Conservation (phyloP, 768 basidiomycete species). For the Termitomyces sp. region DNA sequence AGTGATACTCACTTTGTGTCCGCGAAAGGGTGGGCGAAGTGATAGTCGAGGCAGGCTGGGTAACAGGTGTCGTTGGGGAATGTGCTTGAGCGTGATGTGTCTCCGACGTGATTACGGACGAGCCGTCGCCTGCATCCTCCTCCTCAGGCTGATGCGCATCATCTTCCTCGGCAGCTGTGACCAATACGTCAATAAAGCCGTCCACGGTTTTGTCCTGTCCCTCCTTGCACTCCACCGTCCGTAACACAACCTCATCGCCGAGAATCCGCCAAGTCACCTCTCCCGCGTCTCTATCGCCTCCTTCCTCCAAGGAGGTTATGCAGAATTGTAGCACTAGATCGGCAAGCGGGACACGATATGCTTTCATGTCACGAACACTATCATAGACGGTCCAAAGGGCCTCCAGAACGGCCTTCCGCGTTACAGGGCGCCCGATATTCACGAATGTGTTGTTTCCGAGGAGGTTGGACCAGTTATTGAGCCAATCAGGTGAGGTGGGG, state of each 20-base stretch:
- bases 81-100: constrained; percentile 33
- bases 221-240: constrained; percentile 38
- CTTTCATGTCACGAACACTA: constrained; percentile 64
- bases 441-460: constrained; percentile 47
- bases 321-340: constrained; percentile 52
- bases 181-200: constrained; percentile 38
- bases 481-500: constrained; percentile 71
- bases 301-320: constrained; percentile 21
- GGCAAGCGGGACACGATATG: constrained; percentile 52
- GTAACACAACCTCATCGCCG: constrained; percentile 65
- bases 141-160: constrained; percentile 28
- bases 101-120: constrained; percentile 35
- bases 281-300: constrained; percentile 31
- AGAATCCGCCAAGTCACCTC: constrained; percentile 56
- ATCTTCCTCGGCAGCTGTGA: constrained; percentile 32
- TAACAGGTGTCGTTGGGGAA: constrained; percentile 18
- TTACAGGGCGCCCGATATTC: constrained; percentile 41
- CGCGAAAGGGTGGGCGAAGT: constrained; percentile 56
- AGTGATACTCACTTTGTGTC: constrained; percentile 52
- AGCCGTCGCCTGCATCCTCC: constrained; percentile 40
- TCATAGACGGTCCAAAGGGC: constrained; percentile 58
- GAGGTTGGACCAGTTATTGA: constrained; percentile 61
- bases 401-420: constrained; percentile 54
- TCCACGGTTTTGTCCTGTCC: constrained; percentile 21
- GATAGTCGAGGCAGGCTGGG: constrained; percentile 21